Base-by-base conservation (phyloP, 1,284 basidiomycete genomes). In the Sporisorium exsertum region DNA sequence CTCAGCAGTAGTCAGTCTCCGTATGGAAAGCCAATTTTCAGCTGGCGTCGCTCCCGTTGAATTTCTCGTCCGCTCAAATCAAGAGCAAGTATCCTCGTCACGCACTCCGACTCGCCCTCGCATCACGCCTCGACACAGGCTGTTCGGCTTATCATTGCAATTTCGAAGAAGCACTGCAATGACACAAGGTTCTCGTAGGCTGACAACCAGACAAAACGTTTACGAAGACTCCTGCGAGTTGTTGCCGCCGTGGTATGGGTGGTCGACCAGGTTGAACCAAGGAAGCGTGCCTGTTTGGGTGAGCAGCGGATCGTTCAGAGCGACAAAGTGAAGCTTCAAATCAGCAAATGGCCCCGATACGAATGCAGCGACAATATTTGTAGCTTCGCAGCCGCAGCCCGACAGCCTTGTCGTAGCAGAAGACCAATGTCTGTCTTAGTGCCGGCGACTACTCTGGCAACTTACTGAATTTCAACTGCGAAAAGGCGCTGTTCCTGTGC, bases 401-500 rank as follows among this genome's bases (percentile, higher is more conserved):
- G 15, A 18, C 37, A 18, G 37, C 5, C 37, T 18, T 40, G 2
- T 3, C 40, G 5, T 43, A 7, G 18, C 40, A 43, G 16, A 40
- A n/a, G 7, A 5, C 37, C 37, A 40, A 40, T 13, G 3, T n/a
- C n/a, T 13, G 4, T n/a, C 37, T 18, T 5, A 18, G 16, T 40
- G 37, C 18, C 5, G 8, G 22, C 27, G 24, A 1, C 3, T 29
- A 3, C 27, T 18, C 26, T 22, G 15, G 26, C 18, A 35, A 82
- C 82, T 73, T 65, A 80, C 81, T 81, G 62, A 85, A 81, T 66
- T 85, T 85, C 64, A 86, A 76, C 86, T 95, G 94, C 32, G 92
- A 93, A 88, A 91, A 96, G n/a, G 90, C 91, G 24, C 94, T 95
- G 88, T 98, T 97, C 80, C 93, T 89, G 87, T 92, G 90, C 33